Conservation (phyloP, 192 early-diverging fungal species). For the Mortierella antarctica region DNA sequence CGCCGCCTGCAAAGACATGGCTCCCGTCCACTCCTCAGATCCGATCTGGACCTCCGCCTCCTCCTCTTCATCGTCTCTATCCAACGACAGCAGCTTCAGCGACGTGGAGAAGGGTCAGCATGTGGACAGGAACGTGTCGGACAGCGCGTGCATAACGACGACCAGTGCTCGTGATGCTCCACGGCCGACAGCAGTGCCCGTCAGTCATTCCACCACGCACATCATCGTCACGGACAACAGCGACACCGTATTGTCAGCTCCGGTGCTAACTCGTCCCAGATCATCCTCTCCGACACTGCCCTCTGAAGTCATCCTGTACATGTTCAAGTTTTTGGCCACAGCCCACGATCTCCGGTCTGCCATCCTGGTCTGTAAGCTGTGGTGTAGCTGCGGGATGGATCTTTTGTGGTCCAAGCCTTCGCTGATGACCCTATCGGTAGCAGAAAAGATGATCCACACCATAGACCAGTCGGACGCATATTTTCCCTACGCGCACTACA, state of each 20-base stretch:
- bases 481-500: slow-evolving; percentile 62
- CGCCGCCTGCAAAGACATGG: background rate
- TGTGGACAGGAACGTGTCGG: background rate
- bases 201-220: background rate
- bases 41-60: slow-evolving; percentile 12
- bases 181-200: background rate
- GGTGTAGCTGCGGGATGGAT: slow-evolving; percentile 49
- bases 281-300: slow-evolving; percentile 51
- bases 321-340: slow-evolving; percentile 57
- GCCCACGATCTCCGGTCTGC: slow-evolving; percentile 59
- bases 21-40: background rate
- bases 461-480: slow-evolving; percentile 15
- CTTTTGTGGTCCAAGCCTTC: slow-evolving; percentile 36
- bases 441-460: slow-evolving; percentile 27
- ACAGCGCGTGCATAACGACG: background rate
- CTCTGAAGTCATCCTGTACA: slow-evolving; percentile 63
- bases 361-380: slow-evolving; percentile 61
- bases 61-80: slow-evolving; percentile 11
- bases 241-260: background rate
- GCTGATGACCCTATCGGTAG: background rate
- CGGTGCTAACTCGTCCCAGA: background rate
- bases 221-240: background rate
- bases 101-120: background rate
- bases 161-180: background rate
- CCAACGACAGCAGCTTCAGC: background rate